phyloP scores from a whole-genome alignment of 2,329 filamentous ascomycete genomes.

The Fusarium guadeloupense region DNA sequence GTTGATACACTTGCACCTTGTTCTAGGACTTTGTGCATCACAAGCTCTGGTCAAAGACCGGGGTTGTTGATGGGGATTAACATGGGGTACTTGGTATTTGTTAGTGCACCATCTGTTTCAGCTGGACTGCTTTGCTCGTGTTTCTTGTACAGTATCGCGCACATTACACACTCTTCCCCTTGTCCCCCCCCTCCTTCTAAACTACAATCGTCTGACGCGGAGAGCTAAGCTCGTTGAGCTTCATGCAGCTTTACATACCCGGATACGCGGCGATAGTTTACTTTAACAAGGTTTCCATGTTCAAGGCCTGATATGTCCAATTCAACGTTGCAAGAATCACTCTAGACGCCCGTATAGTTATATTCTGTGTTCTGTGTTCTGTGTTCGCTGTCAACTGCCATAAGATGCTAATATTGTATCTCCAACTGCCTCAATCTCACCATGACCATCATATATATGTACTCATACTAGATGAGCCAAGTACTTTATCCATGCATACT shows the following conservation, averaged over 20 bases:
- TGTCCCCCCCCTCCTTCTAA: constrained; percentile 8
- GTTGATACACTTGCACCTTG: constrained; percentile 14
- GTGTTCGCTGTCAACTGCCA: background rate
- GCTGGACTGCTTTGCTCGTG: background rate
- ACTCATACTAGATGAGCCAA: constrained; percentile 1
- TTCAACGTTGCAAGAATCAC: background rate
- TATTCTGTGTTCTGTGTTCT: background rate
- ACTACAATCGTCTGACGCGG: constrained; percentile 14
- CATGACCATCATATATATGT: too few relatives aligned
- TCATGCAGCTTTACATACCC: constrained; percentile 21
- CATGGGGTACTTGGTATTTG: background rate
- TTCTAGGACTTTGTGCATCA: constrained; percentile 20
- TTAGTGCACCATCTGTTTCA: background rate
- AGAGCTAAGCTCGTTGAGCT: constrained; percentile 11
- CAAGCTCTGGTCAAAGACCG: constrained; percentile 7
- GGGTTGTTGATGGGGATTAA: background rate
- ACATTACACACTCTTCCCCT: background rate
- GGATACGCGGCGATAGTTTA: background rate
- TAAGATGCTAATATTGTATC: too few relatives aligned
- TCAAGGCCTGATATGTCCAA: too few relatives aligned
- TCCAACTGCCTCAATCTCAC: too few relatives aligned
- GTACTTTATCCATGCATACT: constrained; percentile 9
- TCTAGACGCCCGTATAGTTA: too few relatives aligned
- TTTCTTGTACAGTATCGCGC: constrained; percentile 8
- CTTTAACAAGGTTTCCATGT: background rate